Evolutionary conservation across 2,329 filamentous ascomycete genomes (phyloP), one percentile per base, ranked within the genome.

Genomic region (Pyrenochaeta sp.): DNA sequence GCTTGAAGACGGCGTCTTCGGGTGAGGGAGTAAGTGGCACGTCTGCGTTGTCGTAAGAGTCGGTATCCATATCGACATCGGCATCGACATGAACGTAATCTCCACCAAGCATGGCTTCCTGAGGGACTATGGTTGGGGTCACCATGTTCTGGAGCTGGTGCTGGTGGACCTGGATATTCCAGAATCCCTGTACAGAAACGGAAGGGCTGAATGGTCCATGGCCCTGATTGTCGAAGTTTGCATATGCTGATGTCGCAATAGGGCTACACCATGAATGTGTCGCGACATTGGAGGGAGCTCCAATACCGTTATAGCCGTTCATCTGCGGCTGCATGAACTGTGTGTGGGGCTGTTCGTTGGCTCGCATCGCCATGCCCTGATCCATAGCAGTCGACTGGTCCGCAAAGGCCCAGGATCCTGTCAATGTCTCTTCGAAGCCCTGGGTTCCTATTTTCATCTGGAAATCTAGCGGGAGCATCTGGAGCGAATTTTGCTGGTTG

Each of bases 1-100:
- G 44, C 41, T 62, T 58, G 48, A 59, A 50, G 18, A 44, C 34
- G 13, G 59, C 55, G 11, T 60, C 58, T 37, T 63, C 50, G 17
- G 59, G 61, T 9, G 59, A 56, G 22, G 49, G 55, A 8, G 49
- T 43, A 20, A 60, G 48, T 17, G 51, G 37, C 4, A 24, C 37
- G 18, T 43, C 32, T 14, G 41, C 19, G 14, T 55, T 32, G 22
- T 60, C 58, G 24, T 61, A 53, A 8, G 58, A 38, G 24, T 51
- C 35, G 11, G 44, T 36, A 4, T 40, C 41, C 3, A 42, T 40
- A 9, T 57, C 47, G 3, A 39, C 24, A 7, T 41, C 41, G 11
- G 51, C 28, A 15, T 50, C 26, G 26, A 61, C 36, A 18, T 42
- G 42, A 7, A 51, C 39, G 35, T 54, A 58, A 18, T 52, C 37